Evolutionary conservation across 345 rosid genomes (phyloP).

Genomic region (Moricandia moricandioides): DNA sequence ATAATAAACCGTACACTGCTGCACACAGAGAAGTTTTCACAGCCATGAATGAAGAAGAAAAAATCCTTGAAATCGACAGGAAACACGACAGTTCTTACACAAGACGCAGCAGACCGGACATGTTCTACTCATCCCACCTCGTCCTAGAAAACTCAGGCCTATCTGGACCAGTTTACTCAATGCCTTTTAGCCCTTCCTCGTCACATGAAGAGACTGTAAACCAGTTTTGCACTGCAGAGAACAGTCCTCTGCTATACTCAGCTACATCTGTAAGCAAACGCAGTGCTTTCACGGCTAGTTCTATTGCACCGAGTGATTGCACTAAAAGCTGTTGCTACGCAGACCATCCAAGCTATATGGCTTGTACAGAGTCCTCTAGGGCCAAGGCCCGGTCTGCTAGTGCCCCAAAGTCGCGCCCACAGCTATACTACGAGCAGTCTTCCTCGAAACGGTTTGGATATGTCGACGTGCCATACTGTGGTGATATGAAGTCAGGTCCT

Average conservation of each 20-base stretch:
- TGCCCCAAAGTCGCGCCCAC: conserved; percentile 81
- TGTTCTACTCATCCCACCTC: conserved; percentile 45
- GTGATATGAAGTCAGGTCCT: conserved; percentile 47
- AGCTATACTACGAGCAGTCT: conserved; percentile 51
- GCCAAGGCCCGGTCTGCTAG: conserved; percentile 77
- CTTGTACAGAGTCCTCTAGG: conserved; percentile 78
- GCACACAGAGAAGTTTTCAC: conserved; percentile 44
- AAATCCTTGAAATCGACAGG: conserved; percentile 71
- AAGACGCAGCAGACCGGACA: conserved; percentile 44
- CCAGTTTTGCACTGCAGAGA: conserved; percentile 58
- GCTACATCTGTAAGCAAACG: conserved; percentile 66
- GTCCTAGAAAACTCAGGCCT: conserved; percentile 39
- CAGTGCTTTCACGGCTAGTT: conserved; percentile 64
- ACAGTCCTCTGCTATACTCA: conserved; percentile 70
- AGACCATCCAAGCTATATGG: conserved; percentile 85
- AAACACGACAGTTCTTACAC: conserved; percentile 43
- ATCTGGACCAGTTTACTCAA: conserved; percentile 42
- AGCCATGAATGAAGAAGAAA: conserved; percentile 51
- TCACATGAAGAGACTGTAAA: conserved; percentile 47
- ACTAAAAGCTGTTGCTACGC: conserved; percentile 64
- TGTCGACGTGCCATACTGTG: conserved; percentile 36
- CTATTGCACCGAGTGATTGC: conserved; percentile 34
- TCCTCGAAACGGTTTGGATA: conserved; percentile 62
- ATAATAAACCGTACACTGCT: conserved; percentile 25
- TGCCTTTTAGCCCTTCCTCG: conserved; percentile 52